phyloP scores from a whole-genome alignment of 2,329 filamentous ascomycete species.

The Xylariomycetidae sp. region DNA sequence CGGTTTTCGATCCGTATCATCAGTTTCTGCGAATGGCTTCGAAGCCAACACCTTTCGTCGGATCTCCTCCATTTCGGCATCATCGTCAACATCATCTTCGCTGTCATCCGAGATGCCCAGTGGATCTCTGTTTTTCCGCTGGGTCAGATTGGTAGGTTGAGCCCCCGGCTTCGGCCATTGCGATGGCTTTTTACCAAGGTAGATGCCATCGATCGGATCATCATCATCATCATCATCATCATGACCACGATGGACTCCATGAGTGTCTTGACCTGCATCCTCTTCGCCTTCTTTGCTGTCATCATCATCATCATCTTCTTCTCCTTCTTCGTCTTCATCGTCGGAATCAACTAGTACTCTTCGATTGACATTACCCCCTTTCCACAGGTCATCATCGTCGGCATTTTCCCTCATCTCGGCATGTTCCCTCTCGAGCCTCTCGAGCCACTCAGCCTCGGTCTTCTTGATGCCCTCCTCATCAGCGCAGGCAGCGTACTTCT shows the following conservation, averaged over 20 bases:
- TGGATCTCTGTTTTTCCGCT: conserved; percentile 55
- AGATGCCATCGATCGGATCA: conserved; percentile 52
- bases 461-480: conserved; percentile 80
- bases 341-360: conserved; percentile 46
- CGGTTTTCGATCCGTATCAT: conserved; percentile 42
- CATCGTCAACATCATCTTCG: conserved; percentile 69
- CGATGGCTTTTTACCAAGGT: conserved; percentile 50
- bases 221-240: conserved; percentile 40
- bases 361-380: conserved; percentile 82
- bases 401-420: conserved; percentile 67
- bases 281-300: conserved; percentile 39
- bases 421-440: conserved; percentile 85
- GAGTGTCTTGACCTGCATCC: conserved; percentile 29
- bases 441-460: conserved; percentile 83
- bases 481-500: conserved; percentile 77
- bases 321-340: conserved; percentile 44
- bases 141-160: conserved; percentile 30
- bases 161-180: conserved; percentile 25
- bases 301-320: conserved; percentile 41
- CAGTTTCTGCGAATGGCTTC: conserved; percentile 72
- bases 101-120: conserved; percentile 75
- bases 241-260: no score
- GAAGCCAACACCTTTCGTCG: conserved; percentile 85
- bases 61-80: conserved; percentile 81
- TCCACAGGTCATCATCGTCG: conserved; percentile 76